Evolutionary conservation across 352 stramenopile species (phyloP), one percentile per base, ranked within the genome.

Genomic region (Phytophthora uliginosa): DNA sequence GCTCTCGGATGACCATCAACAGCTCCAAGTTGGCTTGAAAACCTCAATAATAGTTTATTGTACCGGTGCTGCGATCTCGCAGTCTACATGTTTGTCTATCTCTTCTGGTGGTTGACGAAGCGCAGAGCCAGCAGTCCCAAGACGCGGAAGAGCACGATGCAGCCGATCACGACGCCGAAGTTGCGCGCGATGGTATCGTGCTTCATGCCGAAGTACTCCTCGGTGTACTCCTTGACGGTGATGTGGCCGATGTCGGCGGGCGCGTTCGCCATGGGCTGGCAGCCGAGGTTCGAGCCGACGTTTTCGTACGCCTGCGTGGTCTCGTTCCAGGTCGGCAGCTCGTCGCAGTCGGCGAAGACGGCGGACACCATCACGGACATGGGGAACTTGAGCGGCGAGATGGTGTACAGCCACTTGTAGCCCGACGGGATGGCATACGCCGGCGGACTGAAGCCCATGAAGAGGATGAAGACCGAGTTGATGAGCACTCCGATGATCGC

Each of bases 371-470:
- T 55, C 28, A 66, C 34, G 3, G 53, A 58, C 26, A 77, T n/a
- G 9, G 71, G 53, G 59, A 74, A 77, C 5, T 40, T 34, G 10
- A 66, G 40, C 13, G 71, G 71, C 22, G 65, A 74, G 36, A 77
- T 77, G n/a, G 8, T 66, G 60, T 70, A 77, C 2, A 77, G 53
- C 64, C 63, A 77, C 59, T 13, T 61, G 64, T 73, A 69, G 17
- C 54, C 42, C 69, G 84, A 64, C 73, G 88, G 33, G 40, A 77
- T 77, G 3, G 56, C 20, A 26, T 66, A 70, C 7, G 71, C 70
- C 9, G 80, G 80, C 24, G 82, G 82, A 38, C 68, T 77, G 59
- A 86, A 91, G 8, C 88, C 86, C 38, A 76, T 73, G 63, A 94
- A 94, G n/a, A 91, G 50, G 24, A 90, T 70, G 50, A 86, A 79